Base-by-base conservation (phyloP, 768 basidiomycete genomes). In the Trametes villosa region DNA sequence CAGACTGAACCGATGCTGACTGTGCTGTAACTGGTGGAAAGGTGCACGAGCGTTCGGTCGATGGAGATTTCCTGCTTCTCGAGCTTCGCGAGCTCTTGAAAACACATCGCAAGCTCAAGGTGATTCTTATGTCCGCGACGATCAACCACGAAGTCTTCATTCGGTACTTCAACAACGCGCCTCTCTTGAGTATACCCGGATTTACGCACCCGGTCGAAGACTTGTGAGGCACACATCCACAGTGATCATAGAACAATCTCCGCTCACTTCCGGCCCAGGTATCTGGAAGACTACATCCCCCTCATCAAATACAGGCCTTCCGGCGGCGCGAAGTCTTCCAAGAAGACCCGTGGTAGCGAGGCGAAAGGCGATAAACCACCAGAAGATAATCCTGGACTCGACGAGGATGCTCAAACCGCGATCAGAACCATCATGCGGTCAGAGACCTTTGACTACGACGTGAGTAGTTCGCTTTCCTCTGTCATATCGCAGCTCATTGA, bases 91-190 rank as follows among this genome's bases (percentile, higher is more conserved):
- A 93, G 66, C 75, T 97, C 15, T 72, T 96, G 45, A 76, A 77
- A 61, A 79, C 71, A 20, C 87, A 93, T 67, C 74, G 78, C 22
- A 81, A 72, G 1, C 80, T 97, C 66, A 95, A 91, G 71, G 81
- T 98, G 22, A 75, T 96, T 22, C 80, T 96, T 46, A 97, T 97
- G 94, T 94, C 91, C 31, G 96, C 96, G 5, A 98, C 96, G 0
- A 96, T 96, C 73, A 96, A 97, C 68, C 92, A 94, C 60, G 81
- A 91, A 63, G 84, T 80, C n/a, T 95, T 94, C 66, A 77, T 87
- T 48, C 80, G 83, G 57, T 98, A 98, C 72, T 97, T 96, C 70
- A 72, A 84, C 50, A 80, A 83, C 22, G 93, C 94, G 3, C 94
- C 96, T 1, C 78, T 92, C 47, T 76, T 97, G 53, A 83, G 81